Base-by-base conservation (phyloP, 2,329 filamentous ascomycete species). In the Paraphoma sp. region DNA sequence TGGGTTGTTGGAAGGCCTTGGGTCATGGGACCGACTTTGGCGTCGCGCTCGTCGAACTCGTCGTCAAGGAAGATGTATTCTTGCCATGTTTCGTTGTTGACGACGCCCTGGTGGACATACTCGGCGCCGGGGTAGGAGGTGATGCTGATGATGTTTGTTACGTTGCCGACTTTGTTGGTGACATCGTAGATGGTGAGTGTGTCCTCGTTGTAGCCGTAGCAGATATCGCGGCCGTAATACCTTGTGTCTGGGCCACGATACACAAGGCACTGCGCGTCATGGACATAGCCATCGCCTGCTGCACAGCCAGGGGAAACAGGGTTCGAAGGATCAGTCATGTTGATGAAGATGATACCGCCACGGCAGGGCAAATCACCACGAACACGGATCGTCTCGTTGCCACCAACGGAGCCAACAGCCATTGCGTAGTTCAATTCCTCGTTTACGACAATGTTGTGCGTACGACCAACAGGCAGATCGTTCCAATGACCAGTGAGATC, bases 181-280 rank as follows among this genome's bases (percentile, higher is more conserved):
- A 83, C 80, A 47, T 84, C 81, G 68, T 79, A 69, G 31, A 83
- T 81, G 48, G 80, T 82, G 45, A 82, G 63, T 0, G 79, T 79
- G 63, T 83, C 79, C 60, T 83, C 82, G 72, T 84, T 84, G 77
- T 83, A 84, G 36, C 78, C 80, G 67, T 82, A 83, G 78, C 83
- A 85, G 60, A 85, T 83, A 38, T 85, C 81, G 3, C 76, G 75
- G 28, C 78, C 81, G 8, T 71, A 67, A 71, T 82, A 85, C 30
- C 74, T 64, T 31, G 68, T 69, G 56, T 84, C 79, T 0, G 83
- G 82, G 0, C 83, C 83, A 4, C 76, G 77, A 73, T 84, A 84
- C 31, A 82, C 78, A 18, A 86, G 73, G 67, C 84, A 86, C 72
- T 87, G 83, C 1, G 84, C 84, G 61, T 86, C 84, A 68, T 87